phyloP scores from a whole-genome alignment of 1,284 basidiomycete genomes.

The Marasmius sp. region DNA sequence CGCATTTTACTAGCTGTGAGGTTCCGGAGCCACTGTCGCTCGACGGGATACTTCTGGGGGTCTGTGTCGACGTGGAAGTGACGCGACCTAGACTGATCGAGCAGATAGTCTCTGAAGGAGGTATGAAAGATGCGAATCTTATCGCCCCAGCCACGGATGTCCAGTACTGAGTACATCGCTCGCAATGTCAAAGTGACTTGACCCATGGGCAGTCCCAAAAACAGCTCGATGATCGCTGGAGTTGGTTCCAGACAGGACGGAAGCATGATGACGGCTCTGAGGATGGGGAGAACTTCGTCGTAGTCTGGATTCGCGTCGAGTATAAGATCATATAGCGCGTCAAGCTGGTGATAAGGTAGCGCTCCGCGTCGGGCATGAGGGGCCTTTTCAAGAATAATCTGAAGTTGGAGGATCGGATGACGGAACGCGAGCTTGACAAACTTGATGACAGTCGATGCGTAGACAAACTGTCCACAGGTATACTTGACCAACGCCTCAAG shows the following conservation, averaged over 20 bases:
- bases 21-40: too few relatives aligned
- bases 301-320: background rate
- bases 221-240: background rate
- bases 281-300: background rate
- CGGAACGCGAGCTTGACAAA: constrained; percentile 4
- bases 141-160: background rate
- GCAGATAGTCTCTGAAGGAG: constrained; percentile 5
- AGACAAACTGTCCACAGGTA: constrained; percentile 13
- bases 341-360: constrained; percentile 6
- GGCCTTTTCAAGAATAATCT: background rate
- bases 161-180: constrained; percentile 7
- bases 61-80: too few relatives aligned
- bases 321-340: constrained; percentile 10
- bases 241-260: background rate
- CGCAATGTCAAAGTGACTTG: background rate
- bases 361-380: background rate
- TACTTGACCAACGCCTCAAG: constrained; percentile 1
- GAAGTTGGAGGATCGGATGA: constrained; percentile 3
- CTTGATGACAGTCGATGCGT: constrained; percentile 9
- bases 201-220: background rate
- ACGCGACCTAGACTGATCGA: background rate
- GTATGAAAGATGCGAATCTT: constrained; percentile 1
- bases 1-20: too few relatives aligned
- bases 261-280: background rate
- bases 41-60: too few relatives aligned